phyloP scores from a whole-genome alignment of 345 rosid genomes.

The Ailanthus altissimus region DNA sequence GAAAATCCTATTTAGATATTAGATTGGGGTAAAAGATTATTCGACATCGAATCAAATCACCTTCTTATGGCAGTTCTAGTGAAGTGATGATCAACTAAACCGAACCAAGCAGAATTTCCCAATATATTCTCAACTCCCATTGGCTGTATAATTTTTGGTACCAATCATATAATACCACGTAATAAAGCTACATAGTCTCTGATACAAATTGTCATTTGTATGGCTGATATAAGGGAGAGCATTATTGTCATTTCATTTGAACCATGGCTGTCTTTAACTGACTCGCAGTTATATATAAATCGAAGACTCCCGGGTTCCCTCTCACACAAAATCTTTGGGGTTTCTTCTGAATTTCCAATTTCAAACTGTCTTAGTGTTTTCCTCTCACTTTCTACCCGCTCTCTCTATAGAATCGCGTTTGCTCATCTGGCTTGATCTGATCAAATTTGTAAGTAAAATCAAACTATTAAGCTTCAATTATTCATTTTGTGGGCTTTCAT shows the following conservation, averaged over 20 bases:
- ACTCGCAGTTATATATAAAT: not conserved
- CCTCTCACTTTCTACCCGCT: not conserved
- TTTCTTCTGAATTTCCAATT: not conserved
- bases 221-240: not conserved
- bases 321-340: not conserved
- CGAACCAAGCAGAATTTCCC: too few relatives aligned
- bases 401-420: not conserved
- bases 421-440: not conserved
- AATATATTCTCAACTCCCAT: too few relatives aligned
- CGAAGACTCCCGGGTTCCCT: not conserved
- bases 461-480: not conserved
- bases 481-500: not conserved
- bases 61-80: too few relatives aligned
- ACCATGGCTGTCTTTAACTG: not conserved
- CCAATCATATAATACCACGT: too few relatives aligned
- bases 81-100: too few relatives aligned
- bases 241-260: not conserved
- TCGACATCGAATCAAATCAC: too few relatives aligned
- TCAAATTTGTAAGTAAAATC: slow-evolving; percentile 1
- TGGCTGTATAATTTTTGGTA: too few relatives aligned
- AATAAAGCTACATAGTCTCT: too few relatives aligned
- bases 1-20: too few relatives aligned
- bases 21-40: too few relatives aligned
- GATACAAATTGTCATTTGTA: too few relatives aligned
- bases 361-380: not conserved